These are phyloP conservation scores for Chaetomiaceae sp. DNA, from an alignment of 2,329 filamentous ascomycete genomes.

Conservation along the genomic window DNA sequence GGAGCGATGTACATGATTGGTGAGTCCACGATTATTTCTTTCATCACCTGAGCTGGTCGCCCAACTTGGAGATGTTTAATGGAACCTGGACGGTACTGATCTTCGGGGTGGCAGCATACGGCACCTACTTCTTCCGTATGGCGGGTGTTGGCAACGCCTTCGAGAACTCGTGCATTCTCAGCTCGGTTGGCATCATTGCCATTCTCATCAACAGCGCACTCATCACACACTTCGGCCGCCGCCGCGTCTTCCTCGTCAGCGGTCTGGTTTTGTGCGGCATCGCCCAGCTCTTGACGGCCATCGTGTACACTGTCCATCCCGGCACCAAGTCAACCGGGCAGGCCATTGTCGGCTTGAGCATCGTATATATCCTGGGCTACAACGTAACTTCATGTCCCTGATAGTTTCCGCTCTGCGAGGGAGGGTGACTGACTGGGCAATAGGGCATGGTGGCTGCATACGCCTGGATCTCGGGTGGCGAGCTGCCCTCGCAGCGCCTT, in stretches of 20 bases:
- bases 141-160: conserved; percentile 50
- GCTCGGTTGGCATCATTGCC: conserved; percentile 46
- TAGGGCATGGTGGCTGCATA: conserved; percentile 47
- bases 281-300: conserved; percentile 48
- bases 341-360: conserved; percentile 46
- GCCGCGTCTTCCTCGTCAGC: conserved; percentile 46
- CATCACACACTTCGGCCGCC: conserved; percentile 48
- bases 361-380: conserved; percentile 49
- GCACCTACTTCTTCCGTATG: conserved; percentile 58
- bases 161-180: conserved; percentile 51
- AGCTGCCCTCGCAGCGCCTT: conserved; percentile 52
- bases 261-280: conserved; percentile 48
- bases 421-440: background rate
- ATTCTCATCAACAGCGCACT: conserved; percentile 48
- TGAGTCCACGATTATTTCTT: conserved; percentile 21
- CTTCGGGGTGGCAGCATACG: conserved; percentile 40
- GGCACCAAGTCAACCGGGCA: conserved; percentile 36
- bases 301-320: conserved; percentile 43
- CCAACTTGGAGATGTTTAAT: no score
- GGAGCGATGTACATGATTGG: conserved; percentile 54
- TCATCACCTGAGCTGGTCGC: no score
- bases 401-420: background rate
- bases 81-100: background rate
- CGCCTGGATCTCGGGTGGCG: conserved; percentile 53
- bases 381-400: conserved; percentile 33